Conservation (phyloP, 2,329 filamentous ascomycete genomes). For the Sclerotinia trifoliorum region DNA sequence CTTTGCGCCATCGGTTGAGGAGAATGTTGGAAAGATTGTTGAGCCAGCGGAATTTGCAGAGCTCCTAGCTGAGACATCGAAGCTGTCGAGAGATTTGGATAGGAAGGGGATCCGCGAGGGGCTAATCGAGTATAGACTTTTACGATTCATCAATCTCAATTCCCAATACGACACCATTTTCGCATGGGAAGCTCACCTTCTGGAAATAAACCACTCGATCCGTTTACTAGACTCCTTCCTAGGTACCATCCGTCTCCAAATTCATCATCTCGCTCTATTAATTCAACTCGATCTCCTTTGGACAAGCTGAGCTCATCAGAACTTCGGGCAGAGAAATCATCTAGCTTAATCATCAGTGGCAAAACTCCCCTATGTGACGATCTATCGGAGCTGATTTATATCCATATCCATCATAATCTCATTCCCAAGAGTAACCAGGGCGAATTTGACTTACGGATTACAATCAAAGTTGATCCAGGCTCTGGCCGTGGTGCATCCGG, state of each 20-base stretch:
- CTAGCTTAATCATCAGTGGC: conserved; percentile 46
- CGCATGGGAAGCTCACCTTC: conserved; percentile 57
- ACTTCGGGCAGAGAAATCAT: conserved; percentile 89
- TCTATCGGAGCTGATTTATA: background rate
- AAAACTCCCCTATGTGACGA: conserved; percentile 2
- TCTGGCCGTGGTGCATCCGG: conserved; percentile 48
- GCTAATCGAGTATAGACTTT: conserved; percentile 41
- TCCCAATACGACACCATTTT: conserved; percentile 10
- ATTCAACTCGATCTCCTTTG: conserved; percentile 80
- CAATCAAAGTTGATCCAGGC: conserved; percentile 65
- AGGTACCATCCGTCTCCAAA: conserved; percentile 88
- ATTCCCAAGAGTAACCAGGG: background rate
- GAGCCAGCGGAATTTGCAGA: conserved; percentile 23
- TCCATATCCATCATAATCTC: conserved; percentile 7
- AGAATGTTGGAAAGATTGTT: background rate
- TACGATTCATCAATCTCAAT: conserved; percentile 25
- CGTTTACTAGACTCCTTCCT: conserved; percentile 70
- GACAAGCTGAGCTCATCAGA: conserved; percentile 87
- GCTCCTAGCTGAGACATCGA: conserved; percentile 25
- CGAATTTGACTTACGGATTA: conserved; percentile 67
- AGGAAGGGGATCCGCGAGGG: conserved; percentile 37
- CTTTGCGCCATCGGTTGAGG: background rate
- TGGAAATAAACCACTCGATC: conserved; percentile 75
- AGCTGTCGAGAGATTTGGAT: conserved; percentile 30
- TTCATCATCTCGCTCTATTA: conserved; percentile 83